A percentile compares a stretch with the other conserved stretches of the same genome.
Evolutionary conservation across 2,329 filamentous ascomycete species (phyloP).

Genomic region (Rhytidhysteron rufulum): DNA sequence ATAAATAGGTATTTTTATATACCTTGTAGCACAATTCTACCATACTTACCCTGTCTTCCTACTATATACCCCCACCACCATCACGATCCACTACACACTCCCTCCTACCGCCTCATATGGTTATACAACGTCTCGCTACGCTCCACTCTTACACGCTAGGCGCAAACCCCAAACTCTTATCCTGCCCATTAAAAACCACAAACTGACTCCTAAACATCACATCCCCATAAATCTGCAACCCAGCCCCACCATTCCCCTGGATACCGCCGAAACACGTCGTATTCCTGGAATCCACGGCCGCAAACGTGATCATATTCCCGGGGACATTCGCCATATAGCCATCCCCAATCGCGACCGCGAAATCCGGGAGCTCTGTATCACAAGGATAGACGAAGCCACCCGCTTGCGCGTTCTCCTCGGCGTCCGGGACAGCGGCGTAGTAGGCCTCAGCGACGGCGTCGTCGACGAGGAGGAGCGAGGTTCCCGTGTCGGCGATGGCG

Average conservation of each 20-base stretch:
- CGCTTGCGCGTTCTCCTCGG: conserved; percentile 30
- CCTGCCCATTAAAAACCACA: conserved; percentile 56
- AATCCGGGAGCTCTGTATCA: conserved; percentile 37
- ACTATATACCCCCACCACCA: too few relatives aligned
- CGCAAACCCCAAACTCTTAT: conserved; percentile 53
- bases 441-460: conserved; percentile 47
- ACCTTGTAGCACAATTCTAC: too few relatives aligned
- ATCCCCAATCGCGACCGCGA: conserved; percentile 55
- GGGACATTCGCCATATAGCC: conserved; percentile 55
- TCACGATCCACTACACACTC: too few relatives aligned
- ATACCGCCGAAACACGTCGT: conserved; percentile 65
- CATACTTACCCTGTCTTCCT: too few relatives aligned
- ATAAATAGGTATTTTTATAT: too few relatives aligned
- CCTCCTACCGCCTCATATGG: too few relatives aligned
- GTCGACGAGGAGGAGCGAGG: conserved; percentile 60
- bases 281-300: conserved; percentile 34
- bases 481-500: conserved; percentile 54
- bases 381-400: conserved; percentile 46
- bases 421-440: conserved; percentile 40
- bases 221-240: conserved; percentile 62
- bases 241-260: conserved; percentile 52
- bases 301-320: conserved; percentile 42
- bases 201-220: conserved; percentile 58
- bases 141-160: conserved; percentile 21
- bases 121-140: background rate